Evolutionary conservation across 768 basidiomycete genomes (phyloP).

Genomic region (Leucocoprinus birnbaumii): DNA sequence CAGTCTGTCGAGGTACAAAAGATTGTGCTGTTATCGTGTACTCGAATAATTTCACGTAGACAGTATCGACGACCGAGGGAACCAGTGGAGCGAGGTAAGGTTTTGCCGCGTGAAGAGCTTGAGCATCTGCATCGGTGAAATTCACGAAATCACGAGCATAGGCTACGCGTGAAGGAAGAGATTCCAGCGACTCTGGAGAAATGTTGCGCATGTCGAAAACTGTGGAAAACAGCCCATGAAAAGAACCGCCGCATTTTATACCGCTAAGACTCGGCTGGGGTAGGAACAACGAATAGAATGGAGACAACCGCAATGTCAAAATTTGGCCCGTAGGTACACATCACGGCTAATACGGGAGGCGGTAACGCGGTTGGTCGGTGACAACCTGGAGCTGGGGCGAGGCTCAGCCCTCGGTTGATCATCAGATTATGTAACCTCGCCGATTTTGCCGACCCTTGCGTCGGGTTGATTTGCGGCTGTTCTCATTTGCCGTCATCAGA

Average conservation of each 20-base stretch:
- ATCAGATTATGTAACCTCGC: too few species aligned
- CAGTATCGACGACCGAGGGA: conserved; percentile 38
- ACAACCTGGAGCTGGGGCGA: too few species aligned
- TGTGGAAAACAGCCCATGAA: not conserved
- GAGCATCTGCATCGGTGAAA: conserved; percentile 39
- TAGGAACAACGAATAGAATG: not conserved
- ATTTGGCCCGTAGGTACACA: too few species aligned
- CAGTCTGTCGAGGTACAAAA: conserved; percentile 34
- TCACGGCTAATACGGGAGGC: too few species aligned
- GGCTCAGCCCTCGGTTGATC: too few species aligned
- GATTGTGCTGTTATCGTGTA: conserved; percentile 41
- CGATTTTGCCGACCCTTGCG: too few species aligned
- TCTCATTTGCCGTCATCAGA: too few species aligned
- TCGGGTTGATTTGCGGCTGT: too few species aligned
- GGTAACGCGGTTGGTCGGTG: too few species aligned
- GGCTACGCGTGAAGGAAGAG: conserved; percentile 34
- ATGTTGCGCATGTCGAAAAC: conserved; percentile 23
- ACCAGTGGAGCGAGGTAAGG: conserved; percentile 40
- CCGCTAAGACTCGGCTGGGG: not conserved
- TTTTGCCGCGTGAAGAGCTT: conserved; percentile 36
- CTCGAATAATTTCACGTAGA: conserved; percentile 40
- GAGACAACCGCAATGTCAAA: too few species aligned
- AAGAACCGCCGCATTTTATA: not conserved
- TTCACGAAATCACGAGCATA: conserved; percentile 45
- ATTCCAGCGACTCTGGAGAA: conserved; percentile 21